A percentile compares a stretch with the other conserved stretches of the same genome.
Evolutionary conservation across 192 early-diverging fungal genomes (phyloP).

Genomic region (Chytriomyces confervae): DNA sequence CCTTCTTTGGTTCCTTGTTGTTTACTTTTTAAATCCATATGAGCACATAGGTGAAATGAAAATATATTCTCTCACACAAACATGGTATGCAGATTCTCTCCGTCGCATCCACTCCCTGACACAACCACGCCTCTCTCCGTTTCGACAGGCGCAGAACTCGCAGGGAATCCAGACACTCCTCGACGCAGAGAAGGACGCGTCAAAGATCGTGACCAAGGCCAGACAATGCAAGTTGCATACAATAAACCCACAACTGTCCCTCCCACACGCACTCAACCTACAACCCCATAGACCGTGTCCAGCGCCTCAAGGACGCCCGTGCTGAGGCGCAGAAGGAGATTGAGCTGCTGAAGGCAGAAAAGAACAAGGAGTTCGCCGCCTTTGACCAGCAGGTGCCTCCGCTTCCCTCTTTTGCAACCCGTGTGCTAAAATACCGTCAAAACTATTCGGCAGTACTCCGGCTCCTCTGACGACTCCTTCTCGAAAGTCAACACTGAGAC

Average conservation of each 20-base stretch:
- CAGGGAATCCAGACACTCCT: constrained; percentile 95
- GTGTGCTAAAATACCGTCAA: constrained; percentile 1
- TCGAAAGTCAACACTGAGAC: constrained; percentile 72
- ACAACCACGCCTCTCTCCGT: not conserved
- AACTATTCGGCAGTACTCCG: constrained; percentile 64
- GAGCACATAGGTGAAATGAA: constrained; percentile 6
- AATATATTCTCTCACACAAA: not conserved
- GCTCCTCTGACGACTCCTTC: constrained; percentile 68
- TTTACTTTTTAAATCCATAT: too few species aligned
- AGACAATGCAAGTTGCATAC: constrained; percentile 74
- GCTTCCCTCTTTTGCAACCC: not conserved
- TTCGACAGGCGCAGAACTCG: constrained; percentile 61
- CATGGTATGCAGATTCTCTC: not conserved
- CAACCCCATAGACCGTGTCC: constrained; percentile 74
- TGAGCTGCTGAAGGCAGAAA: constrained; percentile 80
- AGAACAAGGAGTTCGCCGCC: constrained; percentile 77
- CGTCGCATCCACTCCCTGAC: not conserved
- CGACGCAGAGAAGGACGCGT: constrained; percentile 96
- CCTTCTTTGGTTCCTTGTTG: not conserved
- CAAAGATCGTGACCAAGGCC: constrained; percentile 90
- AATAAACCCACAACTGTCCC: not conserved
- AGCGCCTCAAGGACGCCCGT: constrained; percentile 94
- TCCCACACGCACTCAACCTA: not conserved
- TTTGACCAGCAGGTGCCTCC: constrained; percentile 71
- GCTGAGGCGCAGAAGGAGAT: constrained; percentile 93